A percentile compares a stretch with the other conserved stretches of the same genome.
These are phyloP conservation scores for Speleostelium caveatum DNA, from an alignment of 78 protist species.

Conservation along the genomic window DNA sequence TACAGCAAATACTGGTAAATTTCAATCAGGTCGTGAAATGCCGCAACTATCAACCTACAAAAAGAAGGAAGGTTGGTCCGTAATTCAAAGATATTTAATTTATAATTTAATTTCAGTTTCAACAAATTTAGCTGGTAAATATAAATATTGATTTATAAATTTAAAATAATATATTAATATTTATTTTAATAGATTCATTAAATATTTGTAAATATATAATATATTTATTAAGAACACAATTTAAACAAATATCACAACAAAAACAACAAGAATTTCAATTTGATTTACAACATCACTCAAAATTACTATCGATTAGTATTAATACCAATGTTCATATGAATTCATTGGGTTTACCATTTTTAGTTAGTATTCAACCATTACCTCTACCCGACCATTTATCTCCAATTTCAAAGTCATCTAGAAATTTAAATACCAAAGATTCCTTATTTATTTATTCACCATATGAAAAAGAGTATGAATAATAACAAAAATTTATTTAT, in stretches of 20 bases:
- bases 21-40: neutral
- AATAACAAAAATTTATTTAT: neutral
- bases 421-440: neutral
- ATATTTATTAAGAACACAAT: conserved; percentile 47
- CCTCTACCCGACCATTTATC: conserved; percentile 23
- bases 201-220: conserved; percentile 60
- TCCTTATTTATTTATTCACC: conserved; percentile 64
- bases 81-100: conserved; percentile 41
- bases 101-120: conserved; percentile 42
- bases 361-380: conserved; percentile 21
- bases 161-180: too few species aligned
- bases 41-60: conserved; percentile 28
- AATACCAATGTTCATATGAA: conserved; percentile 79
- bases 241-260: conserved; percentile 7
- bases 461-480: neutral
- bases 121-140: too few species aligned
- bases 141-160: too few species aligned
- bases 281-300: conserved; percentile 37
- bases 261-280: conserved; percentile 63
- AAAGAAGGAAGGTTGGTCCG: conserved; percentile 54
- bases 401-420: conserved; percentile 3
- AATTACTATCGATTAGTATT: conserved; percentile 9
- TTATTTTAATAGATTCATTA: conserved; percentile 48
- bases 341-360: conserved; percentile 51
- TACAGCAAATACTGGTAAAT: neutral